Evolutionary conservation across 1,284 basidiomycete genomes (phyloP), one percentile per base, ranked within the genome.

Genomic region (Ustanciosporium gigantosporum): DNA sequence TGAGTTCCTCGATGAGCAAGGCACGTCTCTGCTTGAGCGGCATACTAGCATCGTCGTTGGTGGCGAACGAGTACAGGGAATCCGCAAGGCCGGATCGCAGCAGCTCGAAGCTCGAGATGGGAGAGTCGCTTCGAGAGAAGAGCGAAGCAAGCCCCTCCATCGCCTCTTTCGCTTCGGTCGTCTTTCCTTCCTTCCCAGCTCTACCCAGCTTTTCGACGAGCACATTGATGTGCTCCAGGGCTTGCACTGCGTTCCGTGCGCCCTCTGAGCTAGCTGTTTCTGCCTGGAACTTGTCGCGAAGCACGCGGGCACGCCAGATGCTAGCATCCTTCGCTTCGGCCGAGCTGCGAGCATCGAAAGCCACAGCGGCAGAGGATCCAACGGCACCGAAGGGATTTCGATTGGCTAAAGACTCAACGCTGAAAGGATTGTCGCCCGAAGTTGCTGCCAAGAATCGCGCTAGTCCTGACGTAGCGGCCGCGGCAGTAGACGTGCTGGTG

Each of bases 21-120:
- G 44, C 34, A 16, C 67, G 60, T 9, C 71, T 57, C n/a, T 25
- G 41, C 13, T 55, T 32, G 13, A 55, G 36, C 0, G 72, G 53
- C 21, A 71, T 31, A 16, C 46, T 51, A 14, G 43, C 42, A 4
- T 56, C 44, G 21, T 36, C 40, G 53, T 87, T 85, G 3, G 88
- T 89, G 4, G 90, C 85, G 79, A 91, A 92, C 36, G 84, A 84
- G 44, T 97, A 83, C 32, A 98, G 78, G 3, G 87, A 87, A 64
- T 95, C 91, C 1, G 97, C 88, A 1, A 96, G 83, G 3, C 93
- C 94, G 70, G 91, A 94, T 72, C 95, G 89, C 45, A 96, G 81
- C 31, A 98, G 80, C 80, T 99, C 95, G 67, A 97, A 98, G 79
- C 92, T 95, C 1, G 93, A 96, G 11, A 97, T 85, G 9, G 91